These are phyloP conservation scores for Tephrocybe sp. DNA, from an alignment of 768 basidiomycete species.

Conservation along the genomic window DNA sequence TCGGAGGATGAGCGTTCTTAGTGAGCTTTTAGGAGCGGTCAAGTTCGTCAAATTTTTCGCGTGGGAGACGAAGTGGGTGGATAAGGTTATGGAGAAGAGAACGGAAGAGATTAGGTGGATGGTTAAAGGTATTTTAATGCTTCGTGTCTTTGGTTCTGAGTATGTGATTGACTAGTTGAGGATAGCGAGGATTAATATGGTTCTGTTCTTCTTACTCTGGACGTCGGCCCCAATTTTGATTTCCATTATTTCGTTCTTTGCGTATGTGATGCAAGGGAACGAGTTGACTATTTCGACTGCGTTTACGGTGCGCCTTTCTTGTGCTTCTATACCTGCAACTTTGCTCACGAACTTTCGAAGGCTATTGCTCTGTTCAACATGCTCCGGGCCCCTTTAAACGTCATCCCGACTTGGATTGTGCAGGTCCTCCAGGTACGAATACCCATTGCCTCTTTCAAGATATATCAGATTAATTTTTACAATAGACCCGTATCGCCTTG, in stretches of 20 bases:
- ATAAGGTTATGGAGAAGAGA: constrained; percentile 63
- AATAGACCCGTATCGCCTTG: constrained; percentile 38
- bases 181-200: constrained; percentile 64
- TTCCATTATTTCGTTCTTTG: constrained; percentile 82
- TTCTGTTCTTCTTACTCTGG: constrained; percentile 76
- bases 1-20: constrained; percentile 75
- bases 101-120: constrained; percentile 75
- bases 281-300: constrained; percentile 80
- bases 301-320: constrained; percentile 61
- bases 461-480: not conserved
- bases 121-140: constrained; percentile 55
- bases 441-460: not conserved
- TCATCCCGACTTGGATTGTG: constrained; percentile 51
- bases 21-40: constrained; percentile 73
- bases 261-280: constrained; percentile 69
- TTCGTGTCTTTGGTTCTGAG: no score
- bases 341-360: constrained; percentile 37
- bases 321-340: not conserved
- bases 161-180: not conserved
- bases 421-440: constrained; percentile 53
- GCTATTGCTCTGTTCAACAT: constrained; percentile 84
- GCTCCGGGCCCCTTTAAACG: constrained; percentile 76
- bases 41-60: constrained; percentile 84
- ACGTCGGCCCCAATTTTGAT: constrained; percentile 74
- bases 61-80: no score